Evolutionary conservation across 306 rosid species (phyloP), one percentile per base, ranked within the genome.

Genomic region (Cicer yamashitae): DNA sequence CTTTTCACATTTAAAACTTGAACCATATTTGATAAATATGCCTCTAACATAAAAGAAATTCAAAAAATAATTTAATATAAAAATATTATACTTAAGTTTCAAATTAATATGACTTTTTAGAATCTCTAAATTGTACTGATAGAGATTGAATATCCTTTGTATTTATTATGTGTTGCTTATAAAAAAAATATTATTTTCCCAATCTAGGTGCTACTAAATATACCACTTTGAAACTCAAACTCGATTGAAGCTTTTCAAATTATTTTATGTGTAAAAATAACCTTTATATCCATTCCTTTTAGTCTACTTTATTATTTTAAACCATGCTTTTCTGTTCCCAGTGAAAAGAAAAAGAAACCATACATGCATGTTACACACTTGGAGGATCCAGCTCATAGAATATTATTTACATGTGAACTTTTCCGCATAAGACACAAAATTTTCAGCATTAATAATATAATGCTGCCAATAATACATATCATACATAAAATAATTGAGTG

Each of bases 331-430:
- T 60, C 20, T 59, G 82, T 69, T 73, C 77, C 77, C 18, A 53
- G 22, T 67, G 84, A 70, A 61, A 63, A 83, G 73, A 77, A 63
- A 34, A 60, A 7, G 11, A 60, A 34, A 60, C 66, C 2, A 1
- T 60, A 71, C 56, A 7, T 65, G 77, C 78, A 71, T 77, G 83
- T 73, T 62, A 56, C 75, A 68, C 13, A 50, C 20, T 13, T 10
- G 43, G 65, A 66, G 82, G 48, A 81, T 75, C 85, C 85, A 86
- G 86, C 87, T 77, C 67, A 83, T 77, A 17, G 18, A 41, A 17
- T 62, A 56, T 77, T 77, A 73, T 69, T 67, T 80, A 47, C 75
- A 68, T 47, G 83, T 53, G 80, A 81, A 22, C 74, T 69, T 84
- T 72, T 73, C 67, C 63, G 67, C 43, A 73, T 61, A 78, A 81